phyloP scores from a whole-genome alignment of 306 rosid genomes.

The Ceratonia siliqua region DNA sequence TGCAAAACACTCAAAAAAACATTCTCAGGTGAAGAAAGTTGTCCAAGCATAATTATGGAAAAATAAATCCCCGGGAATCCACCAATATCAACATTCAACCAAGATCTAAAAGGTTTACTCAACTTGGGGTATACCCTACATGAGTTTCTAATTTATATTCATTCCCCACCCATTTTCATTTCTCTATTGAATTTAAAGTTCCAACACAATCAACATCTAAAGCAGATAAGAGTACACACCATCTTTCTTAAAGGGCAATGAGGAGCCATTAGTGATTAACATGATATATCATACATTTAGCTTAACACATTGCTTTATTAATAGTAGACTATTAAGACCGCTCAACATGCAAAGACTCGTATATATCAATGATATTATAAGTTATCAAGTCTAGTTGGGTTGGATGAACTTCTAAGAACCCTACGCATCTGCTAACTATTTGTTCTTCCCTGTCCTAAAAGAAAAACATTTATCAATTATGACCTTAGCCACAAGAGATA shows the following conservation, averaged over 20 bases:
- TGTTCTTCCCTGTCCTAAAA: background rate
- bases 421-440: background rate
- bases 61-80: background rate
- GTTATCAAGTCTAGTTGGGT: background rate
- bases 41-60: background rate
- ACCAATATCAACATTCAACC: constrained; percentile 8
- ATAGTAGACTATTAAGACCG: background rate
- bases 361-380: background rate
- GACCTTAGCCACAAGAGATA: background rate
- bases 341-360: background rate
- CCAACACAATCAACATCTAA: background rate
- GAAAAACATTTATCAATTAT: background rate
- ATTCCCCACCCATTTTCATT: background rate
- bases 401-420: background rate
- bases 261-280: background rate
- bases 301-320: background rate
- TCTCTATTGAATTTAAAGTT: background rate
- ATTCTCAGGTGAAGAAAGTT: background rate
- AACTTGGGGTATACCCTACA: background rate
- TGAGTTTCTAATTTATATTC: background rate
- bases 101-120: background rate
- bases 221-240: background rate
- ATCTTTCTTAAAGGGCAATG: background rate
- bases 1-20: constrained; percentile 2
- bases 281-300: background rate